A percentile compares a stretch with the other conserved stretches of the same genome.
Evolutionary conservation across 2,329 filamentous ascomycete genomes (phyloP).

Genomic region (Albifimbria verrucaria): DNA sequence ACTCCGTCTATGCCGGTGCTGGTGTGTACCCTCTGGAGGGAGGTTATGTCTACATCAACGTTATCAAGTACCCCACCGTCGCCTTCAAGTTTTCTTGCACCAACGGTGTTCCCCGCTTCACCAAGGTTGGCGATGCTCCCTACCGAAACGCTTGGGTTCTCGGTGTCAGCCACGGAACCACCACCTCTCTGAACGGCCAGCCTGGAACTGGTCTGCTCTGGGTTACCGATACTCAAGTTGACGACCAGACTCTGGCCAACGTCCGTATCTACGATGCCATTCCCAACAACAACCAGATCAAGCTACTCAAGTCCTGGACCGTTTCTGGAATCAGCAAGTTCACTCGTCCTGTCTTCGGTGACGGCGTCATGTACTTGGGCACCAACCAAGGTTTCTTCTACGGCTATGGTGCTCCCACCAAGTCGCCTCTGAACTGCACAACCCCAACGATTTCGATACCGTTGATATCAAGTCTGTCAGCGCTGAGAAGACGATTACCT

Average conservation of each 20-base stretch:
- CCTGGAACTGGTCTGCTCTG: slow-evolving; percentile 54
- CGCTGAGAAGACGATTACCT: slow-evolving; percentile 34
- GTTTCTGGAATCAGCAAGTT: slow-evolving; percentile 54
- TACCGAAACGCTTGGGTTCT: slow-evolving; percentile 49
- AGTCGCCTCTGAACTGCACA: slow-evolving; percentile 51
- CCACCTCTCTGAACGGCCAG: slow-evolving; percentile 51
- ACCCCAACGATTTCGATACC: slow-evolving; percentile 44
- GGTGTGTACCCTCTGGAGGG: slow-evolving; percentile 47
- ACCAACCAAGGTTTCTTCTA: slow-evolving; percentile 49
- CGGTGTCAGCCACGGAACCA: slow-evolving; percentile 54
- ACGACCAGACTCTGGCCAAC: slow-evolving; percentile 23
- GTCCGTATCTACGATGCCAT: slow-evolving; percentile 51
- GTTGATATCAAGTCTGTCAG: slow-evolving; percentile 35
- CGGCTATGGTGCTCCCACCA: slow-evolving; percentile 54
- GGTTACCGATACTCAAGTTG: slow-evolving; percentile 52
- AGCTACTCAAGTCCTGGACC: slow-evolving; percentile 47
- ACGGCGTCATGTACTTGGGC: slow-evolving; percentile 53
- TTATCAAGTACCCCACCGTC: slow-evolving; percentile 51
- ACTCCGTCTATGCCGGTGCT: slow-evolving; percentile 43
- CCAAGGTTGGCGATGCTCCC: slow-evolving; percentile 47
- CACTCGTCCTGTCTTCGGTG: slow-evolving; percentile 54
- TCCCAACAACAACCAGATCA: slow-evolving; percentile 42
- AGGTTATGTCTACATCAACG: slow-evolving; percentile 46
- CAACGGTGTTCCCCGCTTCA: slow-evolving; percentile 48
- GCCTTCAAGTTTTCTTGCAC: slow-evolving; percentile 57